Conservation (phyloP, 305 asterid genomes). For the Andrographis paniculata region DNA sequence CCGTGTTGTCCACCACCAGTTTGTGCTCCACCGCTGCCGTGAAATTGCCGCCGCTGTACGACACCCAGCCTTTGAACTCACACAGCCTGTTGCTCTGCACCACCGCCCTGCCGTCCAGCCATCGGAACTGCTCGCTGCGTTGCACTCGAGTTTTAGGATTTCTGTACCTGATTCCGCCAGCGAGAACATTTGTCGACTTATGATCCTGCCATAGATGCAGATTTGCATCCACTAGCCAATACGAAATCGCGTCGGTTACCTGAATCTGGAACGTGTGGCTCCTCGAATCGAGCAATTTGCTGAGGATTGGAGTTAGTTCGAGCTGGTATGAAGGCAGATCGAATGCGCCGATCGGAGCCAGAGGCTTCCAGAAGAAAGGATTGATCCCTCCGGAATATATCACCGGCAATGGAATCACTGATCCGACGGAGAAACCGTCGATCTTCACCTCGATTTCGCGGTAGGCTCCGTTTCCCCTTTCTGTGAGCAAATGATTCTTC, state of each 20-base stretch:
- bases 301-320: constrained; percentile 41
- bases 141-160: neutral
- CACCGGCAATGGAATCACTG: constrained; percentile 53
- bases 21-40: too few species aligned
- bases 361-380: constrained; percentile 61
- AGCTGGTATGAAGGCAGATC: constrained; percentile 47
- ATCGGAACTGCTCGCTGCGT: neutral
- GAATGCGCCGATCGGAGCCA: constrained; percentile 55
- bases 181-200: constrained; percentile 25
- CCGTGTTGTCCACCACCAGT: too few species aligned
- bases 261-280: constrained; percentile 25
- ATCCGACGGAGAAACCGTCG: constrained; percentile 36
- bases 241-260: constrained; percentile 35
- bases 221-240: constrained; percentile 52
- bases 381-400: constrained; percentile 48
- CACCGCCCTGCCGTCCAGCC: neutral
- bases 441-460: constrained; percentile 5
- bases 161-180: constrained; percentile 15
- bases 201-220: constrained; percentile 50
- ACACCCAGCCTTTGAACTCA: too few species aligned
- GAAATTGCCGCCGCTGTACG: too few species aligned
- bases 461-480: neutral
- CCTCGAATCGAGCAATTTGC: constrained; percentile 33
- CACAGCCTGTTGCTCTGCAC: neutral
- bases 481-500: neutral